Base-by-base conservation (phyloP, 768 basidiomycete species). In the Panus rudis region DNA sequence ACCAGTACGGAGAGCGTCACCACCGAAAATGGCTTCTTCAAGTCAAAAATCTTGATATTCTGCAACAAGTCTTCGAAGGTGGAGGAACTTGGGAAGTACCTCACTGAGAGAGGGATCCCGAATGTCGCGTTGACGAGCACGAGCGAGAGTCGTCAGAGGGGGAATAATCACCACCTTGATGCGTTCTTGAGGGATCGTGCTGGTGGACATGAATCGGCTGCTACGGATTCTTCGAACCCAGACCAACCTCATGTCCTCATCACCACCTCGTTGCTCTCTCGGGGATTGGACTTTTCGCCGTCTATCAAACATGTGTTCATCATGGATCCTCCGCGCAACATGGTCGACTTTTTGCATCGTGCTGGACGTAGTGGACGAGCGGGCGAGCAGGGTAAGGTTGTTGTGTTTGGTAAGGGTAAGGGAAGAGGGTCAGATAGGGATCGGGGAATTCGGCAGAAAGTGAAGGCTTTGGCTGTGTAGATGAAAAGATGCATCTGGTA, bases 291-390 rank as follows among this genome's bases (percentile, higher is more conserved):
- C 60, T 96, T 96, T 55, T 69, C 79, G 12, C 81, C 89, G 0
- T 66, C 67, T n/a, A 78, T 94, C 52, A 72, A 75, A 48, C 80
- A 92, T 53, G 85, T 94, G 3, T 84, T 96, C 60, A 82, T 94
- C 50, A 72, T 88, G 19, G 92, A 94, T 52, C 79, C 86, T 55
- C 92, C 92, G 16, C 68, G 85, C 51, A 93, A 91, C 58, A 86
- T 85, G 72, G 74, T 93, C 28, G 92, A 96, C 61, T 93, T 94
- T 59, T 60, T 96, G 47, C 92, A 96, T 63, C 80, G 92, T 4
- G 92, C 92, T 0, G 92, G 92, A 13, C 67, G 92, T 37, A 74
- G 85, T 0, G 91, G 81, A 2, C 67, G 91, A 23, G 89, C 88
- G 4, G 87, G 87, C 0, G 60, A 72, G 56, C 57, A 62, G 21